Evolutionary conservation across 495 filamentous ascomycete species (phyloP).

Genomic region (Hypoxylon subgilvum): DNA sequence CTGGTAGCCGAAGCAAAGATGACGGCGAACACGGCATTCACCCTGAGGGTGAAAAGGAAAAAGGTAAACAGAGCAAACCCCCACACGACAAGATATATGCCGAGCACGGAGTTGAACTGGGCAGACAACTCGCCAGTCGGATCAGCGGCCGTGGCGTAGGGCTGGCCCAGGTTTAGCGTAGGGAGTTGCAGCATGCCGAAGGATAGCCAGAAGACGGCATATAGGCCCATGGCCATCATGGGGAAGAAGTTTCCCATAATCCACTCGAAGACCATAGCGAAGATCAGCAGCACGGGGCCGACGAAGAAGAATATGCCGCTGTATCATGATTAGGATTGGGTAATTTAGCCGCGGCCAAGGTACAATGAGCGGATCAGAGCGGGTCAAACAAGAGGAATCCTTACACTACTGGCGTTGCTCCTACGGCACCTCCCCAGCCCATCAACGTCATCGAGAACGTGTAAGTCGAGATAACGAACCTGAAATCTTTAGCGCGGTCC

Average conservation of each 20-base stretch:
- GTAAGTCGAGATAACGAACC: slow-evolving; percentile 59
- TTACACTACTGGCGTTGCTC: slow-evolving; percentile 57
- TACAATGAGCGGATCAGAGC: slow-evolving; percentile 20
- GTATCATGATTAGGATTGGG: background rate
- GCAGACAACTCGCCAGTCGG: slow-evolving; percentile 51
- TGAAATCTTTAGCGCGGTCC: slow-evolving; percentile 15
- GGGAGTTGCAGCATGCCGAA: slow-evolving; percentile 61
- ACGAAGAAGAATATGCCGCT: slow-evolving; percentile 64
- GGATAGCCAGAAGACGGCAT: slow-evolving; percentile 62
- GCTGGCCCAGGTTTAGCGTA: slow-evolving; percentile 53
- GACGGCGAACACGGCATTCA: slow-evolving; percentile 59
- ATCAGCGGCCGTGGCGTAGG: slow-evolving; percentile 53
- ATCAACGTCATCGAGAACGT: slow-evolving; percentile 57
- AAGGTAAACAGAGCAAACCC: slow-evolving; percentile 63
- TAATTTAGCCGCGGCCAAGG: slow-evolving; percentile 15
- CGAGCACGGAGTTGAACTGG: slow-evolving; percentile 57
- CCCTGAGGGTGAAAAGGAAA: slow-evolving; percentile 61
- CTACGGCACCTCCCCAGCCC: slow-evolving; percentile 60
- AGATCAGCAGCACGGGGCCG: slow-evolving; percentile 54
- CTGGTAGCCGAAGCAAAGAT: slow-evolving; percentile 60
- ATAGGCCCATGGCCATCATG: slow-evolving; percentile 65
- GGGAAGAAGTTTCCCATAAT: slow-evolving; percentile 61
- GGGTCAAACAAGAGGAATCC: slow-evolving; percentile 7
- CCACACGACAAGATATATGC: slow-evolving; percentile 60
- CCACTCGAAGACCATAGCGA: slow-evolving; percentile 59